Base-by-base conservation (phyloP, 495 filamentous ascomycete genomes). In the Rhizodiscina lignyota region DNA sequence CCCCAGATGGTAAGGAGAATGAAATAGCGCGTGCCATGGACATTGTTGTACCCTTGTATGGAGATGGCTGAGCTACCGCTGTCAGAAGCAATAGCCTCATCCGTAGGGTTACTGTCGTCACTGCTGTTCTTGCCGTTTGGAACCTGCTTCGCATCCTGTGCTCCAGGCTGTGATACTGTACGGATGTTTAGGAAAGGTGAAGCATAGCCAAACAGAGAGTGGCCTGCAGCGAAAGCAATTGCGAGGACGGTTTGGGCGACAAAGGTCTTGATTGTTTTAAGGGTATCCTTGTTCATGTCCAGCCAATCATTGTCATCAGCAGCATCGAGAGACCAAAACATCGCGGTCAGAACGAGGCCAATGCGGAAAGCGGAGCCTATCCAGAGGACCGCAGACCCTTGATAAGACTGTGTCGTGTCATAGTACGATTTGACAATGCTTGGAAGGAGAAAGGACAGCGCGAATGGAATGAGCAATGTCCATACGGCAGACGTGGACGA, bases 401-500 rank as follows among this genome's bases (percentile, higher is more conserved):
- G 72, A 50, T 92, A 92, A 2, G 82, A 91, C 30, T 75, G 72
- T 3, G 83, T 83, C 12, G 70, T 64, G 5, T 55, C 53, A 55
- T 87, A 83, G 56, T 82, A 92, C 4, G 68, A 68, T 42, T 77
- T 79, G 43, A 96, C 68, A 21, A 91, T 70, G 21, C 66, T 60
- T 0, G 89, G 89, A 5, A 99, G 68, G 23, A 78, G 47, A 19
- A 87, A 53, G 12, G 75, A 73, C 16, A 87, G 62, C 16, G 71
- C 40, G 42, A 89, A 79, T 4, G 89, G 83, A 35, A 96, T 77
- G 11, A 62, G 48, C 3, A 96, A 61, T 52, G 93, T 85, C 85
- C 87, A 94, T 3, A 77, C 73, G 1, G 87, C 82, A 1, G 89
- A 94, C 18, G 85, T 94, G 0, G 89, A 94, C 1, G 85, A 92